Conservation (phyloP, 2,329 filamentous ascomycete genomes). For the Botrytis sinoallii region DNA sequence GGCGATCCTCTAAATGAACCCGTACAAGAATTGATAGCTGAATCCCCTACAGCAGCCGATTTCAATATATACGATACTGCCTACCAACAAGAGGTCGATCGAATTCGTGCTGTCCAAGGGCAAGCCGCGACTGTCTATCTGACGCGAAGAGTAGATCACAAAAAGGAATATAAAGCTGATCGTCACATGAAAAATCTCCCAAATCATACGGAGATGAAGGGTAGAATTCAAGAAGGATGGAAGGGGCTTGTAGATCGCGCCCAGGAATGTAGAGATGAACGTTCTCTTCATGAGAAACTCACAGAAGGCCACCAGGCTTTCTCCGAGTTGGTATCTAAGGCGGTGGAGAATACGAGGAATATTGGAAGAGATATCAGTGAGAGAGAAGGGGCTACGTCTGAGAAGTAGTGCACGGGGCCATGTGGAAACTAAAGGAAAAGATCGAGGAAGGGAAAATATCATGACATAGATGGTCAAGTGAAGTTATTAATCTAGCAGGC, state of each 20-base stretch:
- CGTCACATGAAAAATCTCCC: slow-evolving; percentile 35
- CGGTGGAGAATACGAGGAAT: slow-evolving; percentile 29
- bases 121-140: slow-evolving; percentile 56
- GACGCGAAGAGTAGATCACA: slow-evolving; percentile 48
- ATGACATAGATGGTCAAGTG: neutral
- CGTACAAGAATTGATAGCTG: slow-evolving; percentile 60
- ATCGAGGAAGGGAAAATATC: slow-evolving; percentile 2
- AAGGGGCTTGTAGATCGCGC: slow-evolving; percentile 35
- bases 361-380: slow-evolving; percentile 13
- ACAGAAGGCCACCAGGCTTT: slow-evolving; percentile 23
- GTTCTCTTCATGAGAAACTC: slow-evolving; percentile 18
- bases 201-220: slow-evolving; percentile 21
- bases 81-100: slow-evolving; percentile 76
- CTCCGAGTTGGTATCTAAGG: slow-evolving; percentile 31
- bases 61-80: slow-evolving; percentile 87
- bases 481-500: neutral
- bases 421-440: slow-evolving; percentile 27
- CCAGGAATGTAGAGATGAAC: slow-evolving; percentile 26
- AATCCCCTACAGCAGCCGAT: slow-evolving; percentile 80
- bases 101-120: slow-evolving; percentile 56
- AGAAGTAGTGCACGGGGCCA: slow-evolving; percentile 25
- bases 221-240: slow-evolving; percentile 32
- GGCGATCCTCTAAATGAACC: slow-evolving; percentile 39
- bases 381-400: slow-evolving; percentile 5
- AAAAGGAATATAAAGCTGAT: slow-evolving; percentile 35